Evolutionary conservation across 805 yeast species (phyloP).

Genomic region (Isabelozyma pseudorhagii): DNA sequence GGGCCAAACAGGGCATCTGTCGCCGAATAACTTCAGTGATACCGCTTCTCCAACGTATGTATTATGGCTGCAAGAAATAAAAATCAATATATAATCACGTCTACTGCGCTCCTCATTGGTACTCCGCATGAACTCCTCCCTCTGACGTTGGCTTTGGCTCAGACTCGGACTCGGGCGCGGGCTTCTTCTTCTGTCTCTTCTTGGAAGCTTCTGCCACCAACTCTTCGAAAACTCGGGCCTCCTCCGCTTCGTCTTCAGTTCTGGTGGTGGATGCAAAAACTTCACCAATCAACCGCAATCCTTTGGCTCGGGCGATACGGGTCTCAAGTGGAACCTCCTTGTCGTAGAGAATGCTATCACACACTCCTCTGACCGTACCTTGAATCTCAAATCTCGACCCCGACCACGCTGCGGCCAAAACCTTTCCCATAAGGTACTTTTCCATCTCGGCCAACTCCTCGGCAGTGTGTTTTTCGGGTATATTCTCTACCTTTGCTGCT

Average conservation of each 20-base stretch:
- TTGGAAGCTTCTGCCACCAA: conserved; percentile 50
- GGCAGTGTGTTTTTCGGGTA: conserved; percentile 43
- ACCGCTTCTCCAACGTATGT: too few species aligned
- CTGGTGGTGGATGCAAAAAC: conserved; percentile 59
- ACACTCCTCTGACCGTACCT: conserved; percentile 66
- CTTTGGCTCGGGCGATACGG: conserved; percentile 60
- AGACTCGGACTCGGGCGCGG: conserved; percentile 1
- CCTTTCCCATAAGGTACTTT: conserved; percentile 72
- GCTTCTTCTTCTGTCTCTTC: conserved; percentile 36
- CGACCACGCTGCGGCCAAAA: conserved; percentile 81
- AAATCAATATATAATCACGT: neutral
- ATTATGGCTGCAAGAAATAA: neutral
- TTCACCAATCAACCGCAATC: conserved; percentile 57
- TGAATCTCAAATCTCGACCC: conserved; percentile 79
- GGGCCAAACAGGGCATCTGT: too few species aligned
- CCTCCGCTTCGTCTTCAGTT: conserved; percentile 68
- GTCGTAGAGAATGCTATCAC: conserved; percentile 64
- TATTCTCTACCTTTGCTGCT: conserved; percentile 8
- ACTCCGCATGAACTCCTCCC: too few species aligned
- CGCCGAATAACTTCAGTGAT: too few species aligned
- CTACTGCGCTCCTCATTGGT: too few species aligned
- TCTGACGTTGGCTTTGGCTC: neutral
- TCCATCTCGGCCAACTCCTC: conserved; percentile 71
- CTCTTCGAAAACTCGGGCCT: conserved; percentile 75
- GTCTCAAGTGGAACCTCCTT: conserved; percentile 44